Evolutionary conservation across 2,329 filamentous ascomycete species (phyloP), one percentile per base, ranked within the genome.

Genomic region (Fusarium brevicatenulatum): DNA sequence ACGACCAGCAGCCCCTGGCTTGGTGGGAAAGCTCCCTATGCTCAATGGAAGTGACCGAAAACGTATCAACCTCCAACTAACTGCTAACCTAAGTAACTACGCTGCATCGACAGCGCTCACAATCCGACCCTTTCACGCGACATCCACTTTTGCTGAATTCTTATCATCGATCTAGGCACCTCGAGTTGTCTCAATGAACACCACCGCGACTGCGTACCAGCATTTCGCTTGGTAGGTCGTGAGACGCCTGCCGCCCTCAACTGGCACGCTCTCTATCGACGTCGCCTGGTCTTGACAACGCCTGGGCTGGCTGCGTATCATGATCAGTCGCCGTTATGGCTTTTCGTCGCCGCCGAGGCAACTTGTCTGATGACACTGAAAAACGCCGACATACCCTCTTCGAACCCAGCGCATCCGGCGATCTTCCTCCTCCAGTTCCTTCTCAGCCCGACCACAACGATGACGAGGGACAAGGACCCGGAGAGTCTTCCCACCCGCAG

Each of bases 271-370:
- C 61, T 40, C 32, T 58, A 40, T 60, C 66, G n/a, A 58, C 59
- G 68, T 59, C 71, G 52, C 55, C 63, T 73, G 58, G 68, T 64
- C 60, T 72, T 61, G 68, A 70, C 60, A 70, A 62, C 70, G 68
- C 68, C 69, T 62, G 63, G 77, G 71, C 73, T 75, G 76, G 74
- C 77, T 66, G 74, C 76, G 76, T 80, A 82, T 72, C 79, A 85
- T 84, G 83, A 82, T 70, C 80, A 79, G 76, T 78, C 78, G 80
- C 79, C 79, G 82, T 73, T 77, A 90, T 90, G 88, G 87, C 88
- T 78, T 89, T 90, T 76, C 83, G 90, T 82, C 88, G 88, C 83
- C 88, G 88, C 81, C 88, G 87, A 80, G 88, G 87, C 83, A 88
- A 86, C 77, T 83, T 86, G 84, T 87, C 85, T 82, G 89, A 86